phyloP scores from a whole-genome alignment of 768 basidiomycete species.

The Psilocybe cyanescens region DNA sequence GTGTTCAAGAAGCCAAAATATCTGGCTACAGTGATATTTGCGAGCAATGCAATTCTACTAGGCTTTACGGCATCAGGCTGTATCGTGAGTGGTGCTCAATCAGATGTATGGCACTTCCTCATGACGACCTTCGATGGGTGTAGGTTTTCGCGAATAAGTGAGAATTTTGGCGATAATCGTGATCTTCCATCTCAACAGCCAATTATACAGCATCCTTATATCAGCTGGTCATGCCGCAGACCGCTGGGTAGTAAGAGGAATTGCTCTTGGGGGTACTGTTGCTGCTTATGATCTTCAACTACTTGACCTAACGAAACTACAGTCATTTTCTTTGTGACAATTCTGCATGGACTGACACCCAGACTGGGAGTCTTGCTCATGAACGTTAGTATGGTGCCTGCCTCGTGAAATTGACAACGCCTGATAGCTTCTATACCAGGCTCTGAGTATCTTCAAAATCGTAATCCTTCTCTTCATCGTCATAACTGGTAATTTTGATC shows the following conservation, averaged over 20 bases:
- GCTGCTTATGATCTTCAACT: background rate
- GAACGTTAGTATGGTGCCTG: conserved; percentile 43
- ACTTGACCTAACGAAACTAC: background rate
- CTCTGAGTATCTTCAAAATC: conserved; percentile 57
- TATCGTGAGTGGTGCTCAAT: conserved; percentile 40
- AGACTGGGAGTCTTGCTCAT: conserved; percentile 52
- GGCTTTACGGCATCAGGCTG: conserved; percentile 44
- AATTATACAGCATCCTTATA: conserved; percentile 46
- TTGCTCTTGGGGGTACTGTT: conserved; percentile 55
- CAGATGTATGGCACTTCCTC: background rate
- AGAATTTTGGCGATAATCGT: background rate
- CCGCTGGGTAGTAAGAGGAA: conserved; percentile 58
- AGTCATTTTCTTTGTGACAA: conserved; percentile 55
- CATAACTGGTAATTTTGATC: conserved; percentile 33
- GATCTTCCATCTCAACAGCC: background rate
- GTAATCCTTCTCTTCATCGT: conserved; percentile 58
- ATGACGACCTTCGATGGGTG: background rate
- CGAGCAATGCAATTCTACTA: conserved; percentile 47
- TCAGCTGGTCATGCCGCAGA: conserved; percentile 41
- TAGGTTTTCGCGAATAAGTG: conserved; percentile 37
- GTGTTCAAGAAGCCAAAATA: conserved; percentile 51
- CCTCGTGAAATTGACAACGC: conserved; percentile 12
- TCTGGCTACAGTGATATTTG: conserved; percentile 52
- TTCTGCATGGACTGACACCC: conserved; percentile 57
- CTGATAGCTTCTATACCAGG: conserved; percentile 35